Base-by-base conservation (phyloP, 176 grass and related monocot species). In the Juncus effusus region DNA sequence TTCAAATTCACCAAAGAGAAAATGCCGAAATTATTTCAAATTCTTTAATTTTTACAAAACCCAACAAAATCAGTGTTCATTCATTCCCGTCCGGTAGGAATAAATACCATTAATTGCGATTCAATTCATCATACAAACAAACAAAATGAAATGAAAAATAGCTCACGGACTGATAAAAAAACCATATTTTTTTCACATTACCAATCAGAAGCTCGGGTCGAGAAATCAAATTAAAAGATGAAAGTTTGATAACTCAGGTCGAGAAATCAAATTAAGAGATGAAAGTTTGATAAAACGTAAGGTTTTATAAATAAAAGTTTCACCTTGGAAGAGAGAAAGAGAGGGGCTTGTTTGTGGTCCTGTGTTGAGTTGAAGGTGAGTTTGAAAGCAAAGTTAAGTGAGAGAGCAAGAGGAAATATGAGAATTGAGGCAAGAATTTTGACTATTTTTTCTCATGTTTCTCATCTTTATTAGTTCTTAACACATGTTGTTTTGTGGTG, bases 261-360 rank as follows among this genome's bases (percentile, higher is more conserved):
- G 39, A 74, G 44, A 62, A 62, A 61, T 59, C 41, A 5, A 19
- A 61, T 61, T n/a, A 8, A 62, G 49, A 55, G 42, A 62, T 52
- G 3, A 62, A 40, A 61, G 0, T 62, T 19, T 11, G 38, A 28
- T 28, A 28, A 28, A 73, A 73, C 5, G 56, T 47, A 13, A 52
- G 42, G 12, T 53, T 56, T 64, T 37, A 42, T 62, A 42, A 7
- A 28, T 42, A 42, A 8, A 11, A 72, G 4, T 76, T 56, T 28
- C 1, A 65, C 61, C 73, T 76, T 65, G 36, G 54, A 3, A 35
- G 10, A 58, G 14, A 53, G 69, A 72, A 50, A 70, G 54, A 70
- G n/a, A 42, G 66, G 54, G 66, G 8, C 40, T 13, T 10, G 12
- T 55, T 40, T 15, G 36, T 39, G 12, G 2, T 10, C 15, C 15